These are phyloP conservation scores for Xylaria sp. DNA, from an alignment of 2,329 filamentous ascomycete species.

Conservation along the genomic window DNA sequence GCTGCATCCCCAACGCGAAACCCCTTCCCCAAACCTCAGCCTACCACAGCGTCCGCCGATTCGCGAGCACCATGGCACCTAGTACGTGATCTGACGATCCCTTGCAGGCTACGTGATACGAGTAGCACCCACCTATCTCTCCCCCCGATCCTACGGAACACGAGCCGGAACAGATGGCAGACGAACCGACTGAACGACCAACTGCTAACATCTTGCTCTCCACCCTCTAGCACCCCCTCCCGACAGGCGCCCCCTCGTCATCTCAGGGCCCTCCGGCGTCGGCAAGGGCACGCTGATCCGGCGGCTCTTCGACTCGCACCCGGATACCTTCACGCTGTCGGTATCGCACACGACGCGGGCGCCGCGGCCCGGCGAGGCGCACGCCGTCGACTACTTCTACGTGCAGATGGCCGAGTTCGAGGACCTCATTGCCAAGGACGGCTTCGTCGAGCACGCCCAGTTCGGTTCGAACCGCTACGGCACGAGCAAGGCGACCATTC, in stretches of 20 bases:
- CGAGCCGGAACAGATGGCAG: not conserved
- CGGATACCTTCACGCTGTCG: constrained; percentile 64
- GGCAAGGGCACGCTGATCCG: constrained; percentile 86
- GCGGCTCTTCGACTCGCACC: constrained; percentile 70
- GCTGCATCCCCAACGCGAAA: constrained; percentile 15
- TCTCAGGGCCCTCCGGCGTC: constrained; percentile 82
- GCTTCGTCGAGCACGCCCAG: constrained; percentile 86
- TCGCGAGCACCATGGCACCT: constrained; percentile 48
- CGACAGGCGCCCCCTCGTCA: constrained; percentile 74
- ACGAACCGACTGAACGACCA: not conserved
- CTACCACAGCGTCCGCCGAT: constrained; percentile 34
- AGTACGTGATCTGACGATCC: constrained; percentile 41
- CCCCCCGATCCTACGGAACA: not conserved
- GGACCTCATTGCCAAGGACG: constrained; percentile 71
- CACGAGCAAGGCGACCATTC: constrained; percentile 82
- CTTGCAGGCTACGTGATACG: constrained; percentile 5
- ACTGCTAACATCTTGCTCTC: constrained; percentile 15
- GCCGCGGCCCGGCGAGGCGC: constrained; percentile 78
- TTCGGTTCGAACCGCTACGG: constrained; percentile 91
- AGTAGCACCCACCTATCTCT: not conserved
- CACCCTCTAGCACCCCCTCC: constrained; percentile 46
- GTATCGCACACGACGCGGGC: constrained; percentile 82
- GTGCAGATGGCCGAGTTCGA: constrained; percentile 74
- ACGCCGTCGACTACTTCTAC: constrained; percentile 87
- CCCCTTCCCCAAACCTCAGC: constrained; percentile 30